These are phyloP conservation scores for Sordariomycetes sp. DNA, from an alignment of 2,329 filamentous ascomycete genomes.

Conservation along the genomic window DNA sequence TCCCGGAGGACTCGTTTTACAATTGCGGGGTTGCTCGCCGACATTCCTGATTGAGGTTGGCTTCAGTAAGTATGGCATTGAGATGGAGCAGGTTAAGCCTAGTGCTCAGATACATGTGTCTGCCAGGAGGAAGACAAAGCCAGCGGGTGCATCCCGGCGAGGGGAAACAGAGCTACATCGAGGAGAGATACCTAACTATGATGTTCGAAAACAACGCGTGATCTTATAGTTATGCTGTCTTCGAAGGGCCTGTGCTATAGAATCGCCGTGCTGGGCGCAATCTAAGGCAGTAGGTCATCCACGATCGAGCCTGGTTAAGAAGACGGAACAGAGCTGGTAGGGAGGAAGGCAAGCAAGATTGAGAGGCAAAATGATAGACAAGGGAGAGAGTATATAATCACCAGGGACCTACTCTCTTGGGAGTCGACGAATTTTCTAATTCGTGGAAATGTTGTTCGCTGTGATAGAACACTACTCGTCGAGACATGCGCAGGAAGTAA, in stretches of 20 bases:
- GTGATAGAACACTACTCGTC: background rate
- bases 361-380: background rate
- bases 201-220: background rate
- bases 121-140: background rate
- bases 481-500: too few species aligned
- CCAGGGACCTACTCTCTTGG: background rate
- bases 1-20: constrained; percentile 13
- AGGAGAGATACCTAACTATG: background rate
- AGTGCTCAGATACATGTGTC: background rate
- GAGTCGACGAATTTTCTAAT: constrained; percentile 17
- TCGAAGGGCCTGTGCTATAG: background rate
- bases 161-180: too few species aligned
- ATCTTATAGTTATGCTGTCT: background rate
- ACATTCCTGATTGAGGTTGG: background rate
- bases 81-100: background rate
- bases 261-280: background rate
- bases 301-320: background rate
- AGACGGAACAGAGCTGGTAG: background rate
- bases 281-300: background rate
- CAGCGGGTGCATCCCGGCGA: background rate
- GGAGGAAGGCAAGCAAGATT: background rate
- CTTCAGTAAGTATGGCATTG: background rate
- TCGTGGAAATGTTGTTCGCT: constrained; percentile 35
- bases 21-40: background rate
- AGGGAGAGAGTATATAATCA: background rate